Evolutionary conservation across 1,284 basidiomycete genomes (phyloP).

Genomic region (Blastosporella zonata): DNA sequence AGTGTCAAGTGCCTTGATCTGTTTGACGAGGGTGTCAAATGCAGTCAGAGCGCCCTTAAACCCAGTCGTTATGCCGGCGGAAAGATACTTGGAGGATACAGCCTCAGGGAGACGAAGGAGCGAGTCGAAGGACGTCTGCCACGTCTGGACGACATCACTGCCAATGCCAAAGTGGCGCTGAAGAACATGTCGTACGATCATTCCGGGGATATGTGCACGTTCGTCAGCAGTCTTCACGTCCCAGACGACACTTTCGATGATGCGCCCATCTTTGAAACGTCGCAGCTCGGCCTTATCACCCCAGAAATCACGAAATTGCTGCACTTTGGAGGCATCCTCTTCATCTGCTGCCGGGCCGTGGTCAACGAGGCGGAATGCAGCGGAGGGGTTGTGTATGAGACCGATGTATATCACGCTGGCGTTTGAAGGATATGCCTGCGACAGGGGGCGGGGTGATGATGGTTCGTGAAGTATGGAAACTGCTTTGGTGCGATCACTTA

Average conservation of each 20-base stretch:
- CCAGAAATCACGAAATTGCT: slow-evolving; percentile 85
- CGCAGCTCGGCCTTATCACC: slow-evolving; percentile 89
- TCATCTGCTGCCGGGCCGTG: slow-evolving; percentile 81
- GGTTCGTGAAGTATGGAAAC: slow-evolving; percentile 56
- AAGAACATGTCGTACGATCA: slow-evolving; percentile 77
- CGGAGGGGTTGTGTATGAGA: slow-evolving; percentile 64
- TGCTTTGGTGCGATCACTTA: slow-evolving; percentile 67
- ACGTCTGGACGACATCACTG: slow-evolving; percentile 48
- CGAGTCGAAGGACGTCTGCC: slow-evolving; percentile 64
- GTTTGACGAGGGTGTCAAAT: slow-evolving; percentile 79
- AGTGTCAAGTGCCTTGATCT: slow-evolving; percentile 77
- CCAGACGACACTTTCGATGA: slow-evolving; percentile 95
- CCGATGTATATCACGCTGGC: slow-evolving; percentile 63
- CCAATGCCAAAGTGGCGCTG: slow-evolving; percentile 69
- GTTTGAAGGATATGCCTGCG: slow-evolving; percentile 49
- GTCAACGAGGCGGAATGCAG: slow-evolving; percentile 83
- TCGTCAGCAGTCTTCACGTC: slow-evolving; percentile 73
- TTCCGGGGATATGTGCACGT: slow-evolving; percentile 73
- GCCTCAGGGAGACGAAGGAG: slow-evolving; percentile 65
- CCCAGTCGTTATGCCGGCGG: slow-evolving; percentile 49
- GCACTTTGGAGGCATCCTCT: slow-evolving; percentile 45
- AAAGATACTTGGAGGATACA: slow-evolving; percentile 48
- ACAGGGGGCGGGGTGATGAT: slow-evolving; percentile 42
- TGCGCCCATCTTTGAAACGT: slow-evolving; percentile 96
- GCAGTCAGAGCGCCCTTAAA: slow-evolving; percentile 79